Conservation (phyloP, 129 eudicot genomes). For the Sambucus nigra region DNA sequence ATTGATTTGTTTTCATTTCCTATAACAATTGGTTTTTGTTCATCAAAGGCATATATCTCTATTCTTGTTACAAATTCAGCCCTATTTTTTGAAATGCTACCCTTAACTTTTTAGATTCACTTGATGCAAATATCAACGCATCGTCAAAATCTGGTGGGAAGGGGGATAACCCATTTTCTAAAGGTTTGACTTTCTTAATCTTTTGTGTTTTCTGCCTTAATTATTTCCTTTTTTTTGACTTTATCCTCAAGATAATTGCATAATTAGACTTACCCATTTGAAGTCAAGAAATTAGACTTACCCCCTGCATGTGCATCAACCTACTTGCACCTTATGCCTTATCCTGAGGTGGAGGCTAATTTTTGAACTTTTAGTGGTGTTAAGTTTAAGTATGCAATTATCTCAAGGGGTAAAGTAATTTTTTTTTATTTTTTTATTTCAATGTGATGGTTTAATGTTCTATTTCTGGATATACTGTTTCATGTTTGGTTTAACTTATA, state of each 20-base stretch:
- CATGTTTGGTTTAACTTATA: not conserved
- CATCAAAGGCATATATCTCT: not conserved
- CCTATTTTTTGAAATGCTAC: not conserved
- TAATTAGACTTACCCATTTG: too few relatives aligned
- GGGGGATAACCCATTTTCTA: constrained; percentile 21
- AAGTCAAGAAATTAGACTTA: too few relatives aligned
- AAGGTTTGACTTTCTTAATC: constrained; percentile 19
- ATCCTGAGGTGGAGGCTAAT: too few relatives aligned
- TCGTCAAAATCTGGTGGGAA: constrained; percentile 48
- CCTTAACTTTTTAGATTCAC: constrained; percentile 17
- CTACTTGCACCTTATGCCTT: too few relatives aligned
- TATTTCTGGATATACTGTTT: not conserved
- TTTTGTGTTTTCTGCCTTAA: not conserved
- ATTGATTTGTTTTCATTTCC: not conserved
- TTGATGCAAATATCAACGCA: constrained; percentile 21
- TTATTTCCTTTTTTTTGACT: too few relatives aligned
- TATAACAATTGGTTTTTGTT: not conserved
- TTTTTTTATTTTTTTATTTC: too few relatives aligned
- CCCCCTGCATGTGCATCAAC: too few relatives aligned
- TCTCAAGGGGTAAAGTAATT: too few relatives aligned
- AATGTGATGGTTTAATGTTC: not conserved
- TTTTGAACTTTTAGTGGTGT: too few relatives aligned
- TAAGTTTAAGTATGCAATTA: too few relatives aligned
- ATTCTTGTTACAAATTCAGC: not conserved
- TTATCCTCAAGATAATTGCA: too few relatives aligned